These are phyloP conservation scores for Solanum chacoense DNA, from an alignment of 305 asterid genomes.

Conservation along the genomic window DNA sequence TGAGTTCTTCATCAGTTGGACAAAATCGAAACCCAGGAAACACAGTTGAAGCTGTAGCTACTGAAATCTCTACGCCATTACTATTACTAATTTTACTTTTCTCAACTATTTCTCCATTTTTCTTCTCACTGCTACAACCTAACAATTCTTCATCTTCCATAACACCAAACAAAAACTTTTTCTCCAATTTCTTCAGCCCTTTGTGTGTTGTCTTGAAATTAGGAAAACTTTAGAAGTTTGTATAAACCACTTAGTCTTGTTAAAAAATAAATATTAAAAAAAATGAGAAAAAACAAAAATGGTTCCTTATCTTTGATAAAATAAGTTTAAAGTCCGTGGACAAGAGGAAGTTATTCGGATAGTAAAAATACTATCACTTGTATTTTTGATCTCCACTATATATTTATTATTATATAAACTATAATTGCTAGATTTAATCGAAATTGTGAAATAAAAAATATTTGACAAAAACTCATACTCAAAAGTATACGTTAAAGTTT, in stretches of 20 bases:
- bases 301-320: too few species aligned
- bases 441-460: not conserved
- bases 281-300: not conserved
- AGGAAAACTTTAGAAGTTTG: not conserved
- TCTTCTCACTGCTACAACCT: not conserved
- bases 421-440: not conserved
- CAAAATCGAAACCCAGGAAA: slow-evolving; percentile 83
- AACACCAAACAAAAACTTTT: not conserved
- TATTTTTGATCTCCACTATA: too few species aligned
- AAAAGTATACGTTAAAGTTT: too few species aligned
- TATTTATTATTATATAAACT: too few species aligned
- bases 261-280: not conserved
- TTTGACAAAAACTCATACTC: not conserved
- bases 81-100: not conserved
- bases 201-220: not conserved
- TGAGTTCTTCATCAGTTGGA: slow-evolving; percentile 79
- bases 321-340: not conserved
- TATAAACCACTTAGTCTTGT: not conserved
- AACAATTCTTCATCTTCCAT: slow-evolving; percentile 8
- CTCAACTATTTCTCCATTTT: not conserved
- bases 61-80: slow-evolving; percentile 34
- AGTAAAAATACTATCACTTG: too few species aligned
- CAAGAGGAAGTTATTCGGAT: not conserved
- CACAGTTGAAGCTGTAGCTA: slow-evolving; percentile 51
- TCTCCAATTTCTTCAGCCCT: not conserved